phyloP scores from a whole-genome alignment of 2,329 filamentous ascomycete genomes.

The Epichloe glyceriae region DNA sequence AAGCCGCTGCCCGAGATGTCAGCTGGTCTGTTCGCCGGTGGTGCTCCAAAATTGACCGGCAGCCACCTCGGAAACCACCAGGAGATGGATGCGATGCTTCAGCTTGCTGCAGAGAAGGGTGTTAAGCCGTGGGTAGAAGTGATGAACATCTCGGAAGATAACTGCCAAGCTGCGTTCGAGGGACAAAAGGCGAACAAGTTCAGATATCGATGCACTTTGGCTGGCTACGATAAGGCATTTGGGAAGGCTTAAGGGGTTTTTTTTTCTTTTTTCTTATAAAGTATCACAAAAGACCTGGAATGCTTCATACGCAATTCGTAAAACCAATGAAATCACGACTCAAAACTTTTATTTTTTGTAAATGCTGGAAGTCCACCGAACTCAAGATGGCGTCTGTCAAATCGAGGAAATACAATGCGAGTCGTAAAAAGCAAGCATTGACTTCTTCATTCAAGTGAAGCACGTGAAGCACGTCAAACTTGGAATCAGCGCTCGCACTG shows the following conservation, averaged over 20 bases:
- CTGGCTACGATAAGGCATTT: conserved; percentile 54
- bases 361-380: too few relatives aligned
- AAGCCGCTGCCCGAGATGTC: conserved; percentile 30
- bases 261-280: neutral
- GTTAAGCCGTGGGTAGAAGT: conserved; percentile 45
- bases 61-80: conserved; percentile 50
- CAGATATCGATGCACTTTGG: conserved; percentile 58
- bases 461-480: too few relatives aligned
- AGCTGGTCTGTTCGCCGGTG: conserved; percentile 32
- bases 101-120: conserved; percentile 41
- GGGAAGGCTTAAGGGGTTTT: neutral
- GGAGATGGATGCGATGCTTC: conserved; percentile 45
- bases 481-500: too few relatives aligned
- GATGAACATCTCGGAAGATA: conserved; percentile 52
- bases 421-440: too few relatives aligned
- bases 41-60: conserved; percentile 36
- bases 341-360: too few relatives aligned
- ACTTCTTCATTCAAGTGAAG: too few relatives aligned
- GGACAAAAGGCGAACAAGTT: conserved; percentile 60
- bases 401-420: too few relatives aligned
- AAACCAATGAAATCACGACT: too few relatives aligned
- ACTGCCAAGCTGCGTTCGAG: conserved; percentile 56
- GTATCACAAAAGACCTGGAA: too few relatives aligned
- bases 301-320: too few relatives aligned
- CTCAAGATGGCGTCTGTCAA: too few relatives aligned